These are phyloP conservation scores for Flaveria trinervia DNA, from an alignment of 129 eudicot species.

Conservation along the genomic window DNA sequence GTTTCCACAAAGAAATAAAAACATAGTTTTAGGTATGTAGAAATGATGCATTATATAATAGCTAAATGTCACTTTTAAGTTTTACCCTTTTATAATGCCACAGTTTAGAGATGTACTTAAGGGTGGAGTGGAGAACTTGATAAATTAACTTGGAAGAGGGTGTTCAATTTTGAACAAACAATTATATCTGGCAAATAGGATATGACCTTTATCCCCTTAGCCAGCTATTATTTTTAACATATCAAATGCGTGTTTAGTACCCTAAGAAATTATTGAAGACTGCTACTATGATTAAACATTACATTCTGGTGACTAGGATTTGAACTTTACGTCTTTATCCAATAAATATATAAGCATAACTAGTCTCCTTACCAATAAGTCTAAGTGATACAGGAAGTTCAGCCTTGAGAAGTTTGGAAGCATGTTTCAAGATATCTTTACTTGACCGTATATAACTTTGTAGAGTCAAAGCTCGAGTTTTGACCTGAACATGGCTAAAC, in stretches of 20 bases:
- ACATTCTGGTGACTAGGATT: background rate
- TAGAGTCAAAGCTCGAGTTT: constrained; percentile 83
- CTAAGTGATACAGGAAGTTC: constrained; percentile 86
- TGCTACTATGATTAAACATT: constrained; percentile 12
- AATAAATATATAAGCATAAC: background rate
- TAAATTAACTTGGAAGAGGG: background rate
- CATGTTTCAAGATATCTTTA: constrained; percentile 82
- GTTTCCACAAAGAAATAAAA: background rate
- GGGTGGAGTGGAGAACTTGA: background rate
- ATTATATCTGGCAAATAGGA: background rate
- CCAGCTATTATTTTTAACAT: background rate
- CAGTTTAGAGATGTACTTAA: background rate
- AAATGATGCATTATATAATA: background rate
- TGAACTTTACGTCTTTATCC: constrained; percentile 4
- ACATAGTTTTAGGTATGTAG: background rate
- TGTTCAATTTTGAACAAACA: background rate
- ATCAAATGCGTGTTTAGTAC: background rate
- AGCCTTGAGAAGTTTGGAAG: constrained; percentile 82
- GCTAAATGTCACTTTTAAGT: background rate
- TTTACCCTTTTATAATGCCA: background rate
- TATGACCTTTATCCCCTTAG: no score
- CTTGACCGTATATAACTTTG: constrained; percentile 60
- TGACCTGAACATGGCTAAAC: constrained; percentile 54
- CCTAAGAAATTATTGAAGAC: background rate
- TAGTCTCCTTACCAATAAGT: constrained; percentile 60